Evolutionary conservation across 1,139 yeast species (phyloP), one percentile per base, ranked within the genome.

Genomic region (Geotrichum aggregatum): DNA sequence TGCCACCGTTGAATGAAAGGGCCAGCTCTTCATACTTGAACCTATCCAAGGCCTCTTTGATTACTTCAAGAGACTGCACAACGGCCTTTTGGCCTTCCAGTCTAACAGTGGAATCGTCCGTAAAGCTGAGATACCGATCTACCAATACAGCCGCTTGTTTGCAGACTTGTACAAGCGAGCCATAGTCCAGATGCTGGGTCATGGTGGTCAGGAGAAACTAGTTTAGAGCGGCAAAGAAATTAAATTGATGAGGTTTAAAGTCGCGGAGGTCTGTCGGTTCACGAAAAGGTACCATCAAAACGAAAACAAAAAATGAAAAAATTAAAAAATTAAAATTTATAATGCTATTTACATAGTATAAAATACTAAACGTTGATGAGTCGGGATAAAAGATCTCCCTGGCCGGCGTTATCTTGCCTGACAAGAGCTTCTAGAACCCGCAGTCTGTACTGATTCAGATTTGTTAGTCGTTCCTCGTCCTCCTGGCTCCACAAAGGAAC

Each of bases 1-100:
- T 88, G 1, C 96, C 96, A 5, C 96, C 96, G 63, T 88, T 88
- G 67, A 84, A 88, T 3, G 94, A 84, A 6, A 88, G 72, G 3
- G 95, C 84, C 3, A 87, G 69, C 57, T 86, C 82, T 19, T 52
- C 66, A 28, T 56, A 64, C 64, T 52, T 56, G 58, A 66, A 74
- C 39, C 57, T 56, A 1, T 63, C 57, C n/a, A 74, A 60, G 0
- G 72, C 69, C 22, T 68, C 68, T 38, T 59, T 52, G 22, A 69
- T 61, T 5, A 73, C 63, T 2, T 57, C 54, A 44, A 71, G 53
- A 0, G 75, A 61, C 44, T 65, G 60, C 26, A 53, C 49, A 18
- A 72, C 68, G 56, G 67, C 70, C 4, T 51, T 49, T 56, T 67
- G 67, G n/a, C 72, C 67, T 33, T 35, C 53, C 47, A 59, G 43